These are phyloP conservation scores for Epichloe aotearoae DNA, from an alignment of 2,329 filamentous ascomycete genomes.

Conservation along the genomic window DNA sequence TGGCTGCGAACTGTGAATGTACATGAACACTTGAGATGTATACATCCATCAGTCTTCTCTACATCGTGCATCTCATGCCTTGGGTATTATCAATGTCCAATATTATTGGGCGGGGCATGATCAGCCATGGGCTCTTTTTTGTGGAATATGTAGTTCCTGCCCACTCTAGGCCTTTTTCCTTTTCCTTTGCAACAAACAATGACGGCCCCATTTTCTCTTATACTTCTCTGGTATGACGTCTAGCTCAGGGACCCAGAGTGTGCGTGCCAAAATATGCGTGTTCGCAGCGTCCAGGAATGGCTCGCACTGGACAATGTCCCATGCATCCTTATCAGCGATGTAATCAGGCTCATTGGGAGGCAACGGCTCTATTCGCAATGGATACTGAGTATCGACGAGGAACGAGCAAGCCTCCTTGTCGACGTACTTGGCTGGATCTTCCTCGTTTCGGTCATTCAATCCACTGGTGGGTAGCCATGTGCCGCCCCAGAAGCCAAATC, in stretches of 20 bases:
- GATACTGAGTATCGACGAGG: constrained; percentile 76
- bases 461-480: constrained; percentile 70
- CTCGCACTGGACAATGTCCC: constrained; percentile 65
- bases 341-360: constrained; percentile 72
- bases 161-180: constrained; percentile 12
- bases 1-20: too few species aligned
- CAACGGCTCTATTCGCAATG: constrained; percentile 32
- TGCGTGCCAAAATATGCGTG: constrained; percentile 61
- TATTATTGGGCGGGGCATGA: too few species aligned
- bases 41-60: too few species aligned
- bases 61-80: too few species aligned
- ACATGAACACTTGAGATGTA: too few species aligned
- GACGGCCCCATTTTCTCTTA: constrained; percentile 70
- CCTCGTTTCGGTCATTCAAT: constrained; percentile 84
- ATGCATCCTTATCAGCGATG: constrained; percentile 55
- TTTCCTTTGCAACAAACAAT: constrained; percentile 61
- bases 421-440: constrained; percentile 78
- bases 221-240: constrained; percentile 54
- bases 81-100: too few species aligned
- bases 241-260: constrained; percentile 69
- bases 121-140: too few species aligned
- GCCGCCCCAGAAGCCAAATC: constrained; percentile 65
- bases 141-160: not conserved
- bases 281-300: constrained; percentile 67
- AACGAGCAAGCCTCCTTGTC: constrained; percentile 66